Percentiles rank a stretch among this genome's conserved stretches.
phyloP scores from a whole-genome alignment of 2,329 filamentous ascomycete genomes.

The Aspergillus nomiae region DNA sequence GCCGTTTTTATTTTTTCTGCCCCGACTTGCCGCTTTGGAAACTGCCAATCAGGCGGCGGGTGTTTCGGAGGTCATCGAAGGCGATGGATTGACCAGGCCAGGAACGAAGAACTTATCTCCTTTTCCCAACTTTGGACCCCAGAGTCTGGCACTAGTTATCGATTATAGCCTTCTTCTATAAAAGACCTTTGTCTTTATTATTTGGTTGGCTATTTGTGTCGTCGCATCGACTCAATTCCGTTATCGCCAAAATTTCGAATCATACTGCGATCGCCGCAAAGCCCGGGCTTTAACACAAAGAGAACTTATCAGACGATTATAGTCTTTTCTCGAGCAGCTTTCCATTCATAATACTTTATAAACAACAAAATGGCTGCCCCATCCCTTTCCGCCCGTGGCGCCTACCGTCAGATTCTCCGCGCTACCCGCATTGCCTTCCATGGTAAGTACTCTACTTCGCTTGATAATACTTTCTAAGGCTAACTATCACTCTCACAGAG shows the following conservation, averaged over 20 bases:
- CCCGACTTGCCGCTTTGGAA: slow-evolving; percentile 24
- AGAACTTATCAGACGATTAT: not conserved
- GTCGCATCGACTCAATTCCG: not conserved
- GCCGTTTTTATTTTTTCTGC: slow-evolving; percentile 41
- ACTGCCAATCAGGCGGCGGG: slow-evolving; percentile 29
- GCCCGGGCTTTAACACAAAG: not conserved
- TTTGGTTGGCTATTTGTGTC: not conserved
- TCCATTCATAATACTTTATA: not conserved
- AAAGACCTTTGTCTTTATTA: not conserved
- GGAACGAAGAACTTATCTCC: slow-evolving; percentile 5
- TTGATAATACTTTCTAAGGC: not conserved
- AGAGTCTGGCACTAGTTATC: not conserved
- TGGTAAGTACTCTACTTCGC: slow-evolving; percentile 53
- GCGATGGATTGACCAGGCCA: not conserved
- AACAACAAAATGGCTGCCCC: slow-evolving; percentile 27
- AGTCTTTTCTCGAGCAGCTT: not conserved
- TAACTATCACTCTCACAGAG: slow-evolving; percentile 52
- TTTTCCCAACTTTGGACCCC: not conserved
- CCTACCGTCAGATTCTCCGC: slow-evolving; percentile 80
- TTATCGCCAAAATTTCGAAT: not conserved
- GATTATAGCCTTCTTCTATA: not conserved
- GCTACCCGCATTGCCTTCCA: slow-evolving; percentile 80
- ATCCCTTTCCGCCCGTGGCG: slow-evolving; percentile 63
- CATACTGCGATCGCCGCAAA: not conserved
- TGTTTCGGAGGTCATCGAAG: slow-evolving; percentile 28